These are phyloP conservation scores for Rosa persica DNA, from an alignment of 306 rosid genomes.

Conservation along the genomic window DNA sequence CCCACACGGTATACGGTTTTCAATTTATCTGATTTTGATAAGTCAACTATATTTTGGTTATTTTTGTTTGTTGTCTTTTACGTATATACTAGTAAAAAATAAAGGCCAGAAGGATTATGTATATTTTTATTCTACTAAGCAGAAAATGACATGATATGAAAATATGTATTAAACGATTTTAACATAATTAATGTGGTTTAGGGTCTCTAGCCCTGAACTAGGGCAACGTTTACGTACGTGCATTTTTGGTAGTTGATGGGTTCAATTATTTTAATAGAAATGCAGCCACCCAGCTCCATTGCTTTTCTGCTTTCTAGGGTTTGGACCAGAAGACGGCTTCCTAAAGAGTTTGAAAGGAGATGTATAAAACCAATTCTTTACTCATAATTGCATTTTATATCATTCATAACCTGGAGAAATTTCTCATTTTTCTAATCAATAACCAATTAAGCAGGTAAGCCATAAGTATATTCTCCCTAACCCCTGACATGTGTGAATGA, in stretches of 20 bases:
- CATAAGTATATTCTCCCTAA: neutral
- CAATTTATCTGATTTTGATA: neutral
- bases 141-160: too few species aligned
- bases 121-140: neutral
- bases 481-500: neutral
- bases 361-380: neutral
- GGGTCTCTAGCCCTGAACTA: neutral
- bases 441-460: neutral
- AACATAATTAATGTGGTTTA: neutral
- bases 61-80: too few species aligned
- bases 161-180: too few species aligned
- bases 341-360: neutral
- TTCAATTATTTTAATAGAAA: neutral
- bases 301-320: slow-evolving; percentile 1
- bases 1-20: too few species aligned
- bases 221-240: neutral
- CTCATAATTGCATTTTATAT: neutral
- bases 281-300: neutral
- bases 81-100: too few species aligned
- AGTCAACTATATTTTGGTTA: too few species aligned
- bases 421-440: neutral
- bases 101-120: neutral
- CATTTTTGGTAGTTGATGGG: neutral
- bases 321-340: neutral
- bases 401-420: neutral